Base-by-base conservation (phyloP, 169 alveolate genomes). In the Eimeria mitis region DNA sequence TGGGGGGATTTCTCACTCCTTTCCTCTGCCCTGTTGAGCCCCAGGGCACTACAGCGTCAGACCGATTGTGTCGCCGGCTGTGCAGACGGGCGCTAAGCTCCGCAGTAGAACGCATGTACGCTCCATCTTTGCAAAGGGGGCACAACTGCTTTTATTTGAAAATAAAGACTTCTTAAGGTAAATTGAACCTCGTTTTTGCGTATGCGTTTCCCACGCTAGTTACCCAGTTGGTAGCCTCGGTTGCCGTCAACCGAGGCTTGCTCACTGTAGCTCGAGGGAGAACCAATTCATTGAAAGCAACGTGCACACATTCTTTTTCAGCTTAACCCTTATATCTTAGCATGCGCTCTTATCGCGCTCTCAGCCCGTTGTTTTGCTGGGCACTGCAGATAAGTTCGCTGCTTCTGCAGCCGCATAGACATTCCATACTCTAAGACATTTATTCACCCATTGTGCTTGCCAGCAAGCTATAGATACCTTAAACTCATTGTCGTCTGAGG, bases 321-420 rank as follows among this genome's bases (percentile, higher is more conserved):
- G 75, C 8, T 65, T 65, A 37, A n/a, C 40, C 16, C 9, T 65
- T 8, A 65, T 28, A 65, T 28, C 34, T 65, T 65, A 65, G 75
- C 75, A 65, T 65, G 75, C 42, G 8, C 75, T 65, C 23, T 65
- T n/a, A 16, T 65, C 40, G 75, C 75, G 42, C 40, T 65, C 75
- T 6, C 40, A 1, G 40, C 75, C 16, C 6, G 2, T n/a, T 65
- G 34, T 65, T n/a, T 37, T 40, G 54, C 83, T 14, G 83, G 59
- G 83, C 83, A 73, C 54, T 73, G 56, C 83, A 34, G 59, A 73
- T 73, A 34, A 31, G 83, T 31, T 23, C 13, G 89, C 68, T 78
- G 89, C 89, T 78, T 78, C 89, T 78, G 89, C 89, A 49, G 44
- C 63, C 34, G 11, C 70, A 21, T n/a, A 78, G 89, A 49, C 89